Conservation (phyloP, 176 grass and related monocot species). For the Carex pumila region DNA sequence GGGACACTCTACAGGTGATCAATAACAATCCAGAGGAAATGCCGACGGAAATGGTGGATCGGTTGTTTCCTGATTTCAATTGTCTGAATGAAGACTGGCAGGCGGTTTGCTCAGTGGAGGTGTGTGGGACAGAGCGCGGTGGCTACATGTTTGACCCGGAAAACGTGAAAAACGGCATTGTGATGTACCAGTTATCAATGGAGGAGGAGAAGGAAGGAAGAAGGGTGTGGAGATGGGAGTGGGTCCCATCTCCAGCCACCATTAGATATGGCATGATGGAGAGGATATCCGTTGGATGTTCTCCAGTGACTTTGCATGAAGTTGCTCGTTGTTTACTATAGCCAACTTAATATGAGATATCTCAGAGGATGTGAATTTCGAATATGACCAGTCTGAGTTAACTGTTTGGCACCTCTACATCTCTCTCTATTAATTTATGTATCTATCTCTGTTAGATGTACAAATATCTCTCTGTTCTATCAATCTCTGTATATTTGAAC, state of each 20-base stretch:
- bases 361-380: no score
- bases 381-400: no score
- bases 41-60: constrained; percentile 42
- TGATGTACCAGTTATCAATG: constrained; percentile 35
- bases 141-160: constrained; percentile 78
- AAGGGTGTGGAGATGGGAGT: constrained; percentile 50
- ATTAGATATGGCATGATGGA: constrained; percentile 18
- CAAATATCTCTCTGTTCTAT: no score
- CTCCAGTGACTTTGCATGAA: constrained; percentile 36
- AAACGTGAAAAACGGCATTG: constrained; percentile 40
- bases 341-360: no score
- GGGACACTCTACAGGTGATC: constrained; percentile 35
- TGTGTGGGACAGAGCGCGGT: constrained; percentile 32
- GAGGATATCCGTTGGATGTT: constrained; percentile 45
- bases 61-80: constrained; percentile 27
- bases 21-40: constrained; percentile 20
- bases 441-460: no score
- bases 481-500: no score
- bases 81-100: constrained; percentile 18
- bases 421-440: no score
- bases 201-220: not conserved
- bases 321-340: constrained; percentile 1
- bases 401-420: no score
- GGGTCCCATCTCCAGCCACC: constrained; percentile 38
- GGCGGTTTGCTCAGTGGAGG: constrained; percentile 31